Evolutionary conservation across 768 basidiomycete genomes (phyloP), one percentile per base, ranked within the genome.

Genomic region (Pisolithus sp.): DNA sequence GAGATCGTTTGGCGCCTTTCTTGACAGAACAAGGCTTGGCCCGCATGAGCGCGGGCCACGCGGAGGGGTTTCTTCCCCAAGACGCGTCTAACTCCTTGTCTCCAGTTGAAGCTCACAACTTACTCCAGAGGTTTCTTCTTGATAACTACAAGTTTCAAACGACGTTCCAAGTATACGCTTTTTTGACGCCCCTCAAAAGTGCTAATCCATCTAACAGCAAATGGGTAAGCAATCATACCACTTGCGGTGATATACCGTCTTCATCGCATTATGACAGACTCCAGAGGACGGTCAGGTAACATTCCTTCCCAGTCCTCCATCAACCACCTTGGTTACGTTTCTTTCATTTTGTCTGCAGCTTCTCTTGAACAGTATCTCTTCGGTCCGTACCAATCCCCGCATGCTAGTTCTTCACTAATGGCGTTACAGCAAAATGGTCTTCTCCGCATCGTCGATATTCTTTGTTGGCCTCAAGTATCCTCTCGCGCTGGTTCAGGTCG

Each of bases 231-330:
- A 8, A 40, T 8, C n/a, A n/a, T 21, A 10, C n/a, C 3, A 34
- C 46, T 15, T 49, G 23, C 38, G 18, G 7, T 52, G n/a, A 18
- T 34, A 2, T 13, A 20, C 24, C 13, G 23, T 42, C 24, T 42
- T 56, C 48, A 57, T 28, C 45, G 8, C 13, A 38, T 42, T 31
- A 36, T 37, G 5, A 23, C 48, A 79, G 76, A 71, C 73, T 15
- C 62, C 69, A 26, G 74, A 79, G 55, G 78, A 80, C 52, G 77
- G 76, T 5, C 80, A 80, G 66, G 78, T 80, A 46, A 54, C 54
- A 68, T 54, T 12, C 41, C 8, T 39, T 21, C 52, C 47, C 8
- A 46, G 34, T 28, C 36, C 31, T 38, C 44, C 51, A 26, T 47
- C 41, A 15, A 10, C 12, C 34, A 23, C 9, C 49, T 52, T 59